Evolutionary conservation across 331 rosid genomes (phyloP).

Genomic region (Erythrophleum ivorense): DNA sequence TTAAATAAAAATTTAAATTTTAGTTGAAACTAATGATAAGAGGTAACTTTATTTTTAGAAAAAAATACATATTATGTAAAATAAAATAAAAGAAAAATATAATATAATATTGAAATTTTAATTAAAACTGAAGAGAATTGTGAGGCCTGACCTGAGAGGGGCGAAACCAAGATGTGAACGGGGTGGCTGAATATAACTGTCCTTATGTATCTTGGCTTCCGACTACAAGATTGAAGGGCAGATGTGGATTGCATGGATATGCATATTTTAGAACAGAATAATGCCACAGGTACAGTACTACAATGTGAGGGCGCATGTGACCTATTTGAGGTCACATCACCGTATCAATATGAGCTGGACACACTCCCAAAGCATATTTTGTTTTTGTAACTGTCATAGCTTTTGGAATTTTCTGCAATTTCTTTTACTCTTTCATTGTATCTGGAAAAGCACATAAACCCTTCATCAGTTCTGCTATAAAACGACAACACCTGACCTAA

Average conservation of each 20-base stretch:
- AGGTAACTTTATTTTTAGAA: no score
- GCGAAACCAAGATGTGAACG: no score
- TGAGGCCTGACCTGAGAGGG: no score
- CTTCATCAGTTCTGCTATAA: background rate
- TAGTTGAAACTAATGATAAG: no score
- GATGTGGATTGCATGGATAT: conserved; percentile 12
- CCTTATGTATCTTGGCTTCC: background rate
- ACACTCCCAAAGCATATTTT: background rate
- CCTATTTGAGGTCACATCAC: conserved; percentile 60
- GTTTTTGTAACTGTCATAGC: background rate
- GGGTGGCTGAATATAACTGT: background rate
- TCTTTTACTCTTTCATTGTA: background rate
- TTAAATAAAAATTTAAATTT: no score
- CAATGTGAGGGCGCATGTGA: conserved; percentile 58
- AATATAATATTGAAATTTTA: no score
- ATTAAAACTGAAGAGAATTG: no score
- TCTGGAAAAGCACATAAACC: background rate
- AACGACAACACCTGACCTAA: background rate
- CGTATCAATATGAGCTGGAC: conserved; percentile 55
- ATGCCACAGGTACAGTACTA: conserved; percentile 30
- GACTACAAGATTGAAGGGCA: background rate
- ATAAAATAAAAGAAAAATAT: no score
- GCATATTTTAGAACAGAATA: conserved; percentile 39
- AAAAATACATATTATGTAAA: no score
- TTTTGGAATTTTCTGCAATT: background rate